phyloP scores from a whole-genome alignment of 495 filamentous ascomycete species.

The Lentithecium fluviatile region DNA sequence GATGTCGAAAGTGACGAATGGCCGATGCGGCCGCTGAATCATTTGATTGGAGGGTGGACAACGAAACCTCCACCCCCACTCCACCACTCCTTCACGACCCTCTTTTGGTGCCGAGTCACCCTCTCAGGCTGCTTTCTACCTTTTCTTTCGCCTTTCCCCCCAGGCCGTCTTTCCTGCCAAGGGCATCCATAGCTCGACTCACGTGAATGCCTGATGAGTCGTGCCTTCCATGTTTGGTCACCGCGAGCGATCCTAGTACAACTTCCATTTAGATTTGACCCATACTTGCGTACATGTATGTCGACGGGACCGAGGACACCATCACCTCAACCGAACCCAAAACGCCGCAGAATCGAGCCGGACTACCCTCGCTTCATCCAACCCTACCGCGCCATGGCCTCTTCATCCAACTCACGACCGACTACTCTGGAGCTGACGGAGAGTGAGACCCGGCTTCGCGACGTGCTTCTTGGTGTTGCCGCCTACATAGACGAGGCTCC shows the following conservation, averaged over 20 bases:
- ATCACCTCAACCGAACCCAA: slow-evolving; percentile 3
- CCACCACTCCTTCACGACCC: background rate
- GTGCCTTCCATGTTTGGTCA: slow-evolving; percentile 12
- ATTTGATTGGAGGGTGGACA: no score
- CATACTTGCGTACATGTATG: background rate
- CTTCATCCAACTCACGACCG: slow-evolving; percentile 28
- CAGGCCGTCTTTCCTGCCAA: no score
- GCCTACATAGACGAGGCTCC: slow-evolving; percentile 56
- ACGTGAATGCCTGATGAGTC: slow-evolving; percentile 24
- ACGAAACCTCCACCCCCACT: background rate
- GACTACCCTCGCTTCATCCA: slow-evolving; percentile 7
- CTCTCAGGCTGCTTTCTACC: background rate
- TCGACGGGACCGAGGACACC: background rate
- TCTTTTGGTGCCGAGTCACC: background rate
- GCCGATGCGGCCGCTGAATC: no score
- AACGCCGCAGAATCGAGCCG: slow-evolving; percentile 24
- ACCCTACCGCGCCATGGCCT: slow-evolving; percentile 26
- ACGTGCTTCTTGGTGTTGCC: slow-evolving; percentile 73
- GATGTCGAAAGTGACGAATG: background rate
- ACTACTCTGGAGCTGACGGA: slow-evolving; percentile 56
- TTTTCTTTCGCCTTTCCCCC: no score
- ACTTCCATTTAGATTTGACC: slow-evolving; percentile 8
- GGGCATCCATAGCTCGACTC: slow-evolving; percentile 7
- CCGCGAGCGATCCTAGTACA: slow-evolving; percentile 2
- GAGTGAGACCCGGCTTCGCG: slow-evolving; percentile 65